Base-by-base conservation (phyloP, 2,329 filamentous ascomycete species). In the Aspergillus sp. region DNA sequence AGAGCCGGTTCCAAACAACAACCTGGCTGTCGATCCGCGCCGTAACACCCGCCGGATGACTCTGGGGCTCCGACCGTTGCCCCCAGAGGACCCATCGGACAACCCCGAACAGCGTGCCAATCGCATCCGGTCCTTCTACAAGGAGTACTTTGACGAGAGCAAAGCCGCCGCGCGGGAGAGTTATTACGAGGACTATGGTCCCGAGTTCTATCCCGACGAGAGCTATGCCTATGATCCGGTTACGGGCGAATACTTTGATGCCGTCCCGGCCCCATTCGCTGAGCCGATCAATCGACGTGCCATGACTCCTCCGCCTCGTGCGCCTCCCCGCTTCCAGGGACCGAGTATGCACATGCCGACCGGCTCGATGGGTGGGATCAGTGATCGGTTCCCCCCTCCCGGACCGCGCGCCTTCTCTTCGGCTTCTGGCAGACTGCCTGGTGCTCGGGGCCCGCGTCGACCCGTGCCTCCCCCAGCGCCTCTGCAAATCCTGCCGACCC, bases 41-140 rank as follows among this genome's bases (percentile, higher is more conserved):
- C 71, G 72, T 51, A 73, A 78, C 62, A 72, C 72, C 44, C 78
- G 77, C 55, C 74, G 82, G 53, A 66, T 84, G 49, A 84, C 81
- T 3, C 79, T 85, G 71, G 82, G 83, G 45, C 66, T 96, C 71
- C 88, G 94, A 14, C 94, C 94, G 19, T 80, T 99, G 57, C 94
- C 94, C 4, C 90, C 91, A 32, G 87, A 92, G 65, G 89, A 96
- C 58, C 85, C 89, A 41, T 84, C 87, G 3, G 94, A 97, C 68
- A 93, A 97, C 68, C 91, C 94, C 0, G 94, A 97, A 71, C 87
- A 93, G 66, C 86, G 94, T 64, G 94, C 94, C 58, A 97, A 97
- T 78, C 87, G 94, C 53, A 99, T 99, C 61, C 85, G 94, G 70
- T 99, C 94, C 3, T 99, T 99, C 78, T 99, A 99, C 79, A 97